phyloP scores from a whole-genome alignment of 2,329 filamentous ascomycete species.

The Microcyclosporella mali region DNA sequence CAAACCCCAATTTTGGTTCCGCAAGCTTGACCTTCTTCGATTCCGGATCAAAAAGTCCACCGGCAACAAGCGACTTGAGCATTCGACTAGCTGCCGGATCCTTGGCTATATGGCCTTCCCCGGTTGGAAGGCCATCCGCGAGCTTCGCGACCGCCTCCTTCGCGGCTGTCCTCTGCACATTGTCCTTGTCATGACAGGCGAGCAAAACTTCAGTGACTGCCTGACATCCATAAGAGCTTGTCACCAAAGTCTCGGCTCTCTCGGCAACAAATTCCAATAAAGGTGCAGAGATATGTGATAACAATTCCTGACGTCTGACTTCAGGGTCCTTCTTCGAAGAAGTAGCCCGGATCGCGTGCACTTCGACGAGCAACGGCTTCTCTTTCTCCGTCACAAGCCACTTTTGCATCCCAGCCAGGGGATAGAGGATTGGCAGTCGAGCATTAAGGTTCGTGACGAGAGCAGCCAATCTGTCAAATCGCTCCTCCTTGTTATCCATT shows the following conservation, averaged over 20 bases:
- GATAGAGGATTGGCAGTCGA: constrained; percentile 67
- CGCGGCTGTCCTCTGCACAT: constrained; percentile 39
- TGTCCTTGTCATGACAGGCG: constrained; percentile 63
- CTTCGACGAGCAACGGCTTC: constrained; percentile 61
- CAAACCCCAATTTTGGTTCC: constrained; percentile 73
- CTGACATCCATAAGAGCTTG: constrained; percentile 78
- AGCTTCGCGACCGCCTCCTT: constrained; percentile 58
- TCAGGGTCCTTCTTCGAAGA: constrained; percentile 92
- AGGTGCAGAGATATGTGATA: constrained; percentile 65
- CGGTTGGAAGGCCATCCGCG: constrained; percentile 35
- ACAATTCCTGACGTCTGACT: constrained; percentile 66
- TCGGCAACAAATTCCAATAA: constrained; percentile 68
- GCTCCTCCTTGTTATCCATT: constrained; percentile 40
- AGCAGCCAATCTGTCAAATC: constrained; percentile 53
- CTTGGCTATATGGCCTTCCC: constrained; percentile 54
- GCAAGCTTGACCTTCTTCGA: constrained; percentile 63
- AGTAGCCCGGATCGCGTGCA: constrained; percentile 69
- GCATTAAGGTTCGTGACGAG: constrained; percentile 62
- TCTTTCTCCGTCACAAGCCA: constrained; percentile 60
- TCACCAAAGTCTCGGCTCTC: constrained; percentile 61
- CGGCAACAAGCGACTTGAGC: constrained; percentile 85
- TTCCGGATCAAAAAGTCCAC: constrained; percentile 74
- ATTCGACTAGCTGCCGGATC: constrained; percentile 66
- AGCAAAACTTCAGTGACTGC: constrained; percentile 79
- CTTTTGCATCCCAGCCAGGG: constrained; percentile 60